A percentile compares a stretch with the other conserved stretches of the same genome.
Evolutionary conservation across 1,284 basidiomycete genomes (phyloP).

Genomic region (Fomitopsis palustris): DNA sequence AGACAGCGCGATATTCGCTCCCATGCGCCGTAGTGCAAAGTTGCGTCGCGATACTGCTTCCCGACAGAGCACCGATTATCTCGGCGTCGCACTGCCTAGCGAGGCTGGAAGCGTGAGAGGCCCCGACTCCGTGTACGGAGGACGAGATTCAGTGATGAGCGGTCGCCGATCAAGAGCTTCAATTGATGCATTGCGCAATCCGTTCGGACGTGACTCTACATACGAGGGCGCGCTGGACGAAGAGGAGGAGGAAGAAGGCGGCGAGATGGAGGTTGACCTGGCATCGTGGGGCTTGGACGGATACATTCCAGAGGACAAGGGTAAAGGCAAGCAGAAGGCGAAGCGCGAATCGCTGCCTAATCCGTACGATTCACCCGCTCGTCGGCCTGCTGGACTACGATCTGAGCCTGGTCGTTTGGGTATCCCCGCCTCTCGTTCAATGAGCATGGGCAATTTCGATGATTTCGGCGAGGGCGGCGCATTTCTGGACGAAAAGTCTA

Average conservation of each 20-base stretch:
- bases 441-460: conserved; percentile 62
- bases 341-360: conserved; percentile 51
- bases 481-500: conserved; percentile 37
- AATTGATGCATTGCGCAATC: conserved; percentile 62
- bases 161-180: conserved; percentile 39
- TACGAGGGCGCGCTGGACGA: conserved; percentile 47
- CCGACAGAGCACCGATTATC: conserved; percentile 57
- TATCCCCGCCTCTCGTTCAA: conserved; percentile 39
- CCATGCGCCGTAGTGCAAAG: conserved; percentile 54
- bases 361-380: conserved; percentile 31
- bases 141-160: conserved; percentile 1
- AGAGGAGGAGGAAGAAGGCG: conserved; percentile 37
- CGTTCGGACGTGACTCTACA: conserved; percentile 61
- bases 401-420: conserved; percentile 6
- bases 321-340: conserved; percentile 30
- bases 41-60: conserved; percentile 35
- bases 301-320: conserved; percentile 57
- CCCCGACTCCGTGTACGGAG: background rate
- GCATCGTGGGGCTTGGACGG: conserved; percentile 80
- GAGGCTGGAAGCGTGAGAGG: conserved; percentile 47
- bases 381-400: conserved; percentile 11
- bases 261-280: conserved; percentile 69
- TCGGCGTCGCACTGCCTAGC: conserved; percentile 63
- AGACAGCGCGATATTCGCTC: conserved; percentile 79
- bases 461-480: conserved; percentile 45